Evolutionary conservation across 106 monocot genomes (phyloP).

Genomic region (Narthecium ossifragum): DNA sequence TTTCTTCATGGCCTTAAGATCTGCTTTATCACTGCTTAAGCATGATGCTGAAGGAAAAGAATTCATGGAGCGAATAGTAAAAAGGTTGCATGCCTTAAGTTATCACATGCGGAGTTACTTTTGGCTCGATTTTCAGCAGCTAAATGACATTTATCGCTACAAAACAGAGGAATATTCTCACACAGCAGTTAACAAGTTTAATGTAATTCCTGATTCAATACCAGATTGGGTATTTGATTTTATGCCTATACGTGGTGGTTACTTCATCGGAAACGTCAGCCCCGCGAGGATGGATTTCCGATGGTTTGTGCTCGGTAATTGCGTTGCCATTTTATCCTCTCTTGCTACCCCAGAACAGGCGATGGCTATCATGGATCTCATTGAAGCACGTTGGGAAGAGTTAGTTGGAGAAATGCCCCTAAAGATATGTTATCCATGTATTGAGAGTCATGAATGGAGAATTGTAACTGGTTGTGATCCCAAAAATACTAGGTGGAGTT

Average conservation of each 20-base stretch:
- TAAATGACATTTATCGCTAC: conserved; percentile 36
- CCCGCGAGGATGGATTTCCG: conserved; percentile 43
- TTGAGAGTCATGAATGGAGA: conserved; percentile 38
- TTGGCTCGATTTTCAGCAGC: conserved; percentile 34
- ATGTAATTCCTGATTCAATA: conserved; percentile 39
- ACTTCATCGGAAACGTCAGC: conserved; percentile 40
- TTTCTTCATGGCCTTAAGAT: conserved; percentile 39
- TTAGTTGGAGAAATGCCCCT: conserved; percentile 40
- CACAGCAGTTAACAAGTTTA: conserved; percentile 38
- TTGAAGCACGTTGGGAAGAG: conserved; percentile 36
- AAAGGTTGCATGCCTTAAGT: conserved; percentile 26
- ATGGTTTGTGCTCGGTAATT: conserved; percentile 39
- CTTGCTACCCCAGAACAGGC: conserved; percentile 41
- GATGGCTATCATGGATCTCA: conserved; percentile 37
- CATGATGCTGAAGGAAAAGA: conserved; percentile 34
- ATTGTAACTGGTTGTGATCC: conserved; percentile 37
- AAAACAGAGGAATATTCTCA: conserved; percentile 44
- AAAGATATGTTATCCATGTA: conserved; percentile 29
- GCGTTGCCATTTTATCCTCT: conserved; percentile 30
- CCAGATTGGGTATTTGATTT: conserved; percentile 44
- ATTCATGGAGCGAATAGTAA: conserved; percentile 26
- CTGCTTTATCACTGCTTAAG: conserved; percentile 27
- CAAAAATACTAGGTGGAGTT: conserved; percentile 43
- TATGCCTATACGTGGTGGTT: conserved; percentile 34
- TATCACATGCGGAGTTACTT: conserved; percentile 41